Evolutionary conservation across 2,329 filamentous ascomycete species (phyloP).

Genomic region (Simplicillium aogashimaense): DNA sequence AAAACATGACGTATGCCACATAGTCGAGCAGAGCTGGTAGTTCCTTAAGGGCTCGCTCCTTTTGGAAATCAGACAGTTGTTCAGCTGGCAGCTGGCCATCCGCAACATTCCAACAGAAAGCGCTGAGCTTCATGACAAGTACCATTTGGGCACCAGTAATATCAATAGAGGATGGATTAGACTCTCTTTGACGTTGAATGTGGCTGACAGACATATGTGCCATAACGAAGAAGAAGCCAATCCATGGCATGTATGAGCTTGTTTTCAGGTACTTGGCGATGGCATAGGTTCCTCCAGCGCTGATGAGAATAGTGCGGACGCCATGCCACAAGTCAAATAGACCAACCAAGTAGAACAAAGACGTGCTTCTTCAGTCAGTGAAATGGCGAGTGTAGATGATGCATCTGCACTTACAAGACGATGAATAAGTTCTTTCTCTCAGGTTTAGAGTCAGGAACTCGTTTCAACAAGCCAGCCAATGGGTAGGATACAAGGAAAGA

Average conservation of each 20-base stretch:
- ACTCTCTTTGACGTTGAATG: slow-evolving; percentile 65
- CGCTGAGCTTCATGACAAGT: slow-evolving; percentile 90
- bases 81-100: slow-evolving; percentile 74
- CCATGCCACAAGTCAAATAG: slow-evolving; percentile 90
- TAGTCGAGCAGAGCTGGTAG: slow-evolving; percentile 75
- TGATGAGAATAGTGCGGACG: slow-evolving; percentile 67
- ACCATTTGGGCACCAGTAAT: slow-evolving; percentile 98
- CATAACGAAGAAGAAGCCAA: slow-evolving; percentile 91
- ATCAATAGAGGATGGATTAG: slow-evolving; percentile 61
- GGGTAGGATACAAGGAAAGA: slow-evolving; percentile 91
- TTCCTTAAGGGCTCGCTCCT: slow-evolving; percentile 64
- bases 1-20: slow-evolving; percentile 87
- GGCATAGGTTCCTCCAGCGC: slow-evolving; percentile 67
- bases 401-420: slow-evolving; percentile 46
- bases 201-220: slow-evolving; percentile 89
- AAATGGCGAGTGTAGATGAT: background rate
- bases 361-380: slow-evolving; percentile 40
- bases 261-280: slow-evolving; percentile 71
- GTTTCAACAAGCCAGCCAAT: slow-evolving; percentile 77
- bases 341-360: slow-evolving; percentile 84
- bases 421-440: slow-evolving; percentile 83
- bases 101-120: slow-evolving; percentile 97
- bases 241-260: slow-evolving; percentile 94
- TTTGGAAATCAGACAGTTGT: slow-evolving; percentile 79
- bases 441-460: slow-evolving; percentile 77